Evolutionary conservation across 106 monocot species (phyloP).

Genomic region (Dioscorea dumetorum): DNA sequence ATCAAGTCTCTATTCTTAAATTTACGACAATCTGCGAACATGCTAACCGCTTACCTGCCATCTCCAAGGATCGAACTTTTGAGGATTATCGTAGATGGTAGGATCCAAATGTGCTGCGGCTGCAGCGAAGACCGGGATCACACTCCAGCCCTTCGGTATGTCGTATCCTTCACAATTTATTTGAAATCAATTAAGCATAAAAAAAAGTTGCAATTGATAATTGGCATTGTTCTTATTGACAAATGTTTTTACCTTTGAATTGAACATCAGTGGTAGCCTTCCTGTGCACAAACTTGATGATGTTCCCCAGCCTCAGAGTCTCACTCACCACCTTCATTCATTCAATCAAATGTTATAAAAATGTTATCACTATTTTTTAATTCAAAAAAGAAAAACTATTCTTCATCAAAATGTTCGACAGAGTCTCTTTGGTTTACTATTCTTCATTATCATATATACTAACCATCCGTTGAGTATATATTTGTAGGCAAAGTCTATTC

Average conservation of each 20-base stretch:
- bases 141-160: conserved; percentile 21
- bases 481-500: no score
- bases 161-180: conserved; percentile 7
- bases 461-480: no score
- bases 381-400: background rate
- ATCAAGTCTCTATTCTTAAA: no score
- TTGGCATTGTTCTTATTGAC: no score
- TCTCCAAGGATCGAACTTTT: conserved; percentile 25
- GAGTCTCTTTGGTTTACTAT: no score
- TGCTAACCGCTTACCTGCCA: conserved; percentile 17
- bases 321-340: conserved; percentile 27
- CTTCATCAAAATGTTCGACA: no score
- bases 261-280: conserved; percentile 15
- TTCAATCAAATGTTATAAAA: background rate
- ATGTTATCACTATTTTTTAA: background rate
- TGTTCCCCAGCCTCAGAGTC: conserved; percentile 29
- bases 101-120: conserved; percentile 19
- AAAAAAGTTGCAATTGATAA: no score
- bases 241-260: conserved; percentile 21
- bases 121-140: conserved; percentile 13
- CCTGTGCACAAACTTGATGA: conserved; percentile 11
- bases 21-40: no score
- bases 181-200: no score
- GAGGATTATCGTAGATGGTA: conserved; percentile 8
- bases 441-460: no score